Base-by-base conservation (phyloP, 306 rosid species). In the Dryas octopetala region DNA sequence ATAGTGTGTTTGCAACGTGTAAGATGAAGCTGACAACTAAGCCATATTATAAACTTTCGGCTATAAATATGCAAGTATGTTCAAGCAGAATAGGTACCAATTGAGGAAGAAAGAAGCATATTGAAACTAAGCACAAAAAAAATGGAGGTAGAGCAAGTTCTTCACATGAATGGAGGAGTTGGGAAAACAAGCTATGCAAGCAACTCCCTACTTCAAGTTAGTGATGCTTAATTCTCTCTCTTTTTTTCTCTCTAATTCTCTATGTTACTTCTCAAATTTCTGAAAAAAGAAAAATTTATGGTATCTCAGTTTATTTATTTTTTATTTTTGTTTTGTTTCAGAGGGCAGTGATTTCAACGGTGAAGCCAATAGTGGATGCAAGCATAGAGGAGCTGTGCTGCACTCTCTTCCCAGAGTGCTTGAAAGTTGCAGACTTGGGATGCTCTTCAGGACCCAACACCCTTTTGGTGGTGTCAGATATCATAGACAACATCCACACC, bases 361-460 rank as follows among this genome's bases (percentile, higher is more conserved):
- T 51, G 26, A 70, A 65, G 70, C 75, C 76, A 3, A 49, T 64
- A 19, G 59, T 84, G 4, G 74, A 74, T 45, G 81, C 81, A 64
- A 47, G 68, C 23, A 62, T 80, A 26, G 74, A 9, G 49, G 71
- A 50, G 76, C 28, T 77, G 4, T 74, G 49, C n/a, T 1, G 59
- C 26, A 40, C 55, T 2, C 48, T 5, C 7, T 10, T 23, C 5
- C 81, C 83, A 44, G 68, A 64, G 0, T 83, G 85, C 74, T 32
- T 83, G 73, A 77, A 50, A 62, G 74, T 86, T 63, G 87, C 83
- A 3, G 83, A 86, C 28, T 69, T 86, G 7, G 90, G 90, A 5
- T 79, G 90, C 55, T 81, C 88, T 53, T 59, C 74, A 0, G 87
- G 82, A 16, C 76, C 84, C 7, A 85, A 82, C 62, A 71, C 84